Base-by-base conservation (phyloP, 208 protist genomes). In the Leishmania major region DNA sequence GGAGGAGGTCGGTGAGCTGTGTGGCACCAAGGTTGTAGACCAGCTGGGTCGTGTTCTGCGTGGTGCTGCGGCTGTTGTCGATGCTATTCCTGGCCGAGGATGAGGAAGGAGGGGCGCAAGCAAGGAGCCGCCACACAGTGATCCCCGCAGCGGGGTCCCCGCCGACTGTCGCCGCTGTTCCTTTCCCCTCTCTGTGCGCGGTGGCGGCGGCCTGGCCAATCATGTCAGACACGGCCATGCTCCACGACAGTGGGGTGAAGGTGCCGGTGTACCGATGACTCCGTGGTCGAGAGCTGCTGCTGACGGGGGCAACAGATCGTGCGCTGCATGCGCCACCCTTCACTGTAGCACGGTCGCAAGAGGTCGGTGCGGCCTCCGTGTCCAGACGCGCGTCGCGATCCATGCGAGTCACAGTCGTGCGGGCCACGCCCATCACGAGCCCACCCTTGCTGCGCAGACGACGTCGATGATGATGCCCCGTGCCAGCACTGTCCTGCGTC, bases 121-220 rank as follows among this genome's bases (percentile, higher is more conserved):
- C 43, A 25, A 84, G 81, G 49, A 84, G 75, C 75, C 77, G 81
- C 81, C 81, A 84, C 81, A 84, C 66, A 28, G 81, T 72, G 35
- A 86, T 66, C 2, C 78, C 78, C 28, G 75, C 75, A 35, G 13
- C 55, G 57, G 75, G 75, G 75, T 31, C 59, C 10, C 10, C 43
- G 25, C 43, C 40, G 43, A 62, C 22, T 35, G 51, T 13, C 28
- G 55, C 28, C 37, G 57, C 31, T 19, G 71, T 10, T 59, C 25
- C 28, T 40, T 40, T 25, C 49, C 0, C 37, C 17, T 51, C 75
- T 11, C 40, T n/a, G 15, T 6, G 51, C 40, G 2, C 55, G 7
- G 47, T 11, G 28, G 75, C 25, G 17, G 59, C 59, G 28, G 55
- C 25, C 35, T 66, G 75, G 22, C 13, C 59, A 66, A 66, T 57